These are phyloP conservation scores for Acorus calamus DNA, from an alignment of 106 monocot genomes.

Conservation along the genomic window DNA sequence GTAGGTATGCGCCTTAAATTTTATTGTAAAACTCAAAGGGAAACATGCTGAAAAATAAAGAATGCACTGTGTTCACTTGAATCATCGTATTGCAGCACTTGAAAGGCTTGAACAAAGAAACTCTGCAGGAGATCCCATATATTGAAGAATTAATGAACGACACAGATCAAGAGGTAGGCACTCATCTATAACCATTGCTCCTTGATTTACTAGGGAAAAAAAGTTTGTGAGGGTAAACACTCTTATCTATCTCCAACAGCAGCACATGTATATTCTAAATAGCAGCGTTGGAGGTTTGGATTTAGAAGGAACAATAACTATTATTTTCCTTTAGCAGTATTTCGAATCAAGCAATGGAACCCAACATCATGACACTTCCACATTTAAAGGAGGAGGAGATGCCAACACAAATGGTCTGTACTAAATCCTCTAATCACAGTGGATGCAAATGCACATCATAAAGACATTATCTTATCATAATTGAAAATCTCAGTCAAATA, in stretches of 20 bases:
- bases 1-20: too few relatives aligned
- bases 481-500: too few relatives aligned
- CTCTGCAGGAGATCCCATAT: conserved; percentile 32
- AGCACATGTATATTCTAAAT: neutral
- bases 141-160: conserved; percentile 19
- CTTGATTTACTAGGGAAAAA: too few relatives aligned
- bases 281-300: too few relatives aligned
- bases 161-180: conserved; percentile 21
- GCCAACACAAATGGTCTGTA: neutral
- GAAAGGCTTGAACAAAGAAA: conserved; percentile 26
- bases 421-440: neutral
- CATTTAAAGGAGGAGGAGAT: neutral
- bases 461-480: too few relatives aligned
- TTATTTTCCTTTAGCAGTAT: conserved; percentile 3
- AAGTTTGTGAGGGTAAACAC: too few relatives aligned
- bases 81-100: conserved; percentile 27
- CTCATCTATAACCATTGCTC: too few relatives aligned
- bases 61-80: neutral
- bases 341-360: neutral
- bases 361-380: conserved; percentile 2
- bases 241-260: neutral
- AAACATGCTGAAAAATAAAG: too few relatives aligned
- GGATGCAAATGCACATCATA: too few relatives aligned
- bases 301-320: too few relatives aligned
- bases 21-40: too few relatives aligned